Percentiles rank a stretch among this genome's conserved stretches.
phyloP scores from a whole-genome alignment of 2,329 filamentous ascomycete species.

The Trichoderma pleuroti region DNA sequence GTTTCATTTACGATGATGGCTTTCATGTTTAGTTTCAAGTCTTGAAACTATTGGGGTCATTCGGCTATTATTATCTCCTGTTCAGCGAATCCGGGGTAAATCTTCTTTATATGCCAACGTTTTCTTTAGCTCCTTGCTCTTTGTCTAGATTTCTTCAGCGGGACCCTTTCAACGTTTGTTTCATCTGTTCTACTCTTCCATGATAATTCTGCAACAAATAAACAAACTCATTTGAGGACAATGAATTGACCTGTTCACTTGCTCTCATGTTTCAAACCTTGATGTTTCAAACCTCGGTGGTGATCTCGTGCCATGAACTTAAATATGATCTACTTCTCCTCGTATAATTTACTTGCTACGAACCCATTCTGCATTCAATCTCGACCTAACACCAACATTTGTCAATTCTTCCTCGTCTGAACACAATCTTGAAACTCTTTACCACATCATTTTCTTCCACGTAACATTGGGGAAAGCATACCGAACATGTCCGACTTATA shows the following conservation, averaged over 20 bases:
- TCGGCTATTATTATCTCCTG: not conserved
- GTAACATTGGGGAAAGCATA: not conserved
- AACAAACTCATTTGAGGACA: not conserved
- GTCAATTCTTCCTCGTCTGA: not conserved
- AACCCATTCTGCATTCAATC: not conserved
- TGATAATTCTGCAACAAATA: not conserved
- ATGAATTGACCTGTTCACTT: slow-evolving; percentile 5
- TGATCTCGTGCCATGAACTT: not conserved
- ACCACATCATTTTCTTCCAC: not conserved
- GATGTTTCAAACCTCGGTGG: not conserved
- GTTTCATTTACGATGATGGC: not conserved
- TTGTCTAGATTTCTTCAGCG: slow-evolving; percentile 5
- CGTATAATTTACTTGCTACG: not conserved
- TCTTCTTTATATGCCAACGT: not conserved
- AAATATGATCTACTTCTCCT: not conserved
- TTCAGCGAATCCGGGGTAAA: not conserved
- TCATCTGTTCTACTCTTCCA: not conserved
- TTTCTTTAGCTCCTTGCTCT: not conserved
- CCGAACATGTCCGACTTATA: not conserved
- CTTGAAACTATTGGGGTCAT: not conserved
- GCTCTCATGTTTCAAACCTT: not conserved
- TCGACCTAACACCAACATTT: not conserved
- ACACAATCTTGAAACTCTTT: not conserved
- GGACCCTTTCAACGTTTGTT: not conserved
- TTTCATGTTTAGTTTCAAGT: not conserved